Conservation (phyloP, 345 rosid species). For the Leavenworthia alabamica region DNA sequence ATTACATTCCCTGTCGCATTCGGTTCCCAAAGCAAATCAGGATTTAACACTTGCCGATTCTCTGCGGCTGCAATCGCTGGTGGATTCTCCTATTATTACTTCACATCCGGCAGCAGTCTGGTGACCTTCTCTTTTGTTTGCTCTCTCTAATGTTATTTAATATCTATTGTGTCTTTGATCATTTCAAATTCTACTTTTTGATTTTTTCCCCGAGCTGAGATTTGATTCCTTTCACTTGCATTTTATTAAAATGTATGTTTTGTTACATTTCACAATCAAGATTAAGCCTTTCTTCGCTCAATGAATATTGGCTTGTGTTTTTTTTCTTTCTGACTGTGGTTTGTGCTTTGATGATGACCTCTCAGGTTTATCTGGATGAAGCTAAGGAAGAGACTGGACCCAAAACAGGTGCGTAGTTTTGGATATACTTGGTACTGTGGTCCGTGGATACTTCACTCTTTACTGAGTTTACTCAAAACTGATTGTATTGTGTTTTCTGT, state of each 20-base stretch:
- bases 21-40: constrained; percentile 38
- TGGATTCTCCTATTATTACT: constrained; percentile 64
- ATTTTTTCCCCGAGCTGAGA: neutral
- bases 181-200: neutral
- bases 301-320: neutral
- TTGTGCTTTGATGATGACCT: constrained; percentile 7
- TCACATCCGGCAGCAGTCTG: constrained; percentile 48
- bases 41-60: constrained; percentile 39
- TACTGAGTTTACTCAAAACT: neutral
- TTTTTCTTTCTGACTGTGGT: neutral
- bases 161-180: neutral
- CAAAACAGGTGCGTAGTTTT: constrained; percentile 47
- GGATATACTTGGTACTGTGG: neutral
- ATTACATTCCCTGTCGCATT: constrained; percentile 34
- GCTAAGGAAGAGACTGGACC: constrained; percentile 49
- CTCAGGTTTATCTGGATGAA: constrained; percentile 69
- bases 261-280: neutral
- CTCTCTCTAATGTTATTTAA: neutral
- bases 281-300: constrained; percentile 1
- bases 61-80: constrained; percentile 71
- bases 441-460: neutral
- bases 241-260: constrained; percentile 1
- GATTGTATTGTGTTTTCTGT: neutral
- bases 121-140: constrained; percentile 27
- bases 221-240: neutral